Evolutionary conservation across 2,329 filamentous ascomycete genomes (phyloP).

Genomic region (Coniochaeta sp.): DNA sequence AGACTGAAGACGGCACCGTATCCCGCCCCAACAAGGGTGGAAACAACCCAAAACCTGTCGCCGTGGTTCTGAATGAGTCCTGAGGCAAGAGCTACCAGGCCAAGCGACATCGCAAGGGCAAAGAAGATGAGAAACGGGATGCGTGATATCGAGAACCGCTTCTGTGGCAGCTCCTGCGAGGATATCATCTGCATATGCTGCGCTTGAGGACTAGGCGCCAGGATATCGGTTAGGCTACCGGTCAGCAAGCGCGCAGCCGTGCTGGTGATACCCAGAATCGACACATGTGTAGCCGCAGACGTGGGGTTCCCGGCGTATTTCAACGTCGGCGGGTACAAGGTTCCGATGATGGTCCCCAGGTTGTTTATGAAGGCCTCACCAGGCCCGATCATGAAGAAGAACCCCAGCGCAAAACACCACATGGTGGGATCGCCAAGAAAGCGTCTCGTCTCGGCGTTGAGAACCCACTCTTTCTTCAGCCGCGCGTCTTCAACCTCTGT

Average conservation of each 20-base stretch:
- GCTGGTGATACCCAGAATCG: constrained; percentile 82
- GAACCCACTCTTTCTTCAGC: constrained; percentile 79
- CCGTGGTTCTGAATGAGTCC: constrained; percentile 68
- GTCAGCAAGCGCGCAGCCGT: constrained; percentile 87
- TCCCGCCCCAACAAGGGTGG: constrained; percentile 76
- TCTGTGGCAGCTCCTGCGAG: constrained; percentile 12
- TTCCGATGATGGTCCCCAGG: constrained; percentile 85
- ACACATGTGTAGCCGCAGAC: constrained; percentile 80
- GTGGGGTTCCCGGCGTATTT: constrained; percentile 37
- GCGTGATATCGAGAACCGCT: constrained; percentile 61
- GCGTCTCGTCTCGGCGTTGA: constrained; percentile 82
- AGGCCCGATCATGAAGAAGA: constrained; percentile 87
- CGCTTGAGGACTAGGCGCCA: constrained; percentile 63
- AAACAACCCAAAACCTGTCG: constrained; percentile 79
- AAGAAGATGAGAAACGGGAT: constrained; percentile 73
- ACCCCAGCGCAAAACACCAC: constrained; percentile 89
- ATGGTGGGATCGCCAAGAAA: constrained; percentile 88
- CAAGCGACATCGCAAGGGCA: constrained; percentile 64
- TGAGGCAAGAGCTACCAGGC: constrained; percentile 71
- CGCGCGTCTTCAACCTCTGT: constrained; percentile 38
- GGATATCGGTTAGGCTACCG: constrained; percentile 78
- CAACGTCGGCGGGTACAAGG: constrained; percentile 58
- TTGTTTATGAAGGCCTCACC: constrained; percentile 99
- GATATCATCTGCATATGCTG: constrained; percentile 44
- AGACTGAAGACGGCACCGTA: constrained; percentile 90